A percentile compares a stretch with the other conserved stretches of the same genome.
These are phyloP conservation scores for Kodamaea hsintzibuensis DNA, from an alignment of 805 yeast species.

Conservation along the genomic window DNA sequence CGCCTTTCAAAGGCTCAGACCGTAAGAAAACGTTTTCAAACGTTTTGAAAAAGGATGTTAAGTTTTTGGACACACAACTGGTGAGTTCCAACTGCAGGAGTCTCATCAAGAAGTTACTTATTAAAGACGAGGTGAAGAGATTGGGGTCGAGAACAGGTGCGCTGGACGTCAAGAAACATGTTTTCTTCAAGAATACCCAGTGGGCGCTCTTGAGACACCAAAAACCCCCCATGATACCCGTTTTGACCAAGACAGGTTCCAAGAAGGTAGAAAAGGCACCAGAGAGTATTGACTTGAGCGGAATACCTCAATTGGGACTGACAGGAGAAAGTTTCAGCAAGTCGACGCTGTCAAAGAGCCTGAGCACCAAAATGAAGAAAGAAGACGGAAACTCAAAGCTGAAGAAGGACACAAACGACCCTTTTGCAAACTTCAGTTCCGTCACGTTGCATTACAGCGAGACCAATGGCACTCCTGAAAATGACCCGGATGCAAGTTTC, in stretches of 20 bases:
- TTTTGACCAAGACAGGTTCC: conserved; percentile 42
- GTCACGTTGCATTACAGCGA: conserved; percentile 81
- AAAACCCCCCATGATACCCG: conserved; percentile 95
- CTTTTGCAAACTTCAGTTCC: conserved; percentile 82
- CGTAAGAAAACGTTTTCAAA: conserved; percentile 89
- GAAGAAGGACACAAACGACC: conserved; percentile 53
- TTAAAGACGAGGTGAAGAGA: conserved; percentile 86
- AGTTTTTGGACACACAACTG: conserved; percentile 67
- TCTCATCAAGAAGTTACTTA: conserved; percentile 75
- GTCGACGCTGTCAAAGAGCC: background rate
- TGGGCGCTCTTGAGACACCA: conserved; percentile 95
- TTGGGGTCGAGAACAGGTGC: conserved; percentile 94
- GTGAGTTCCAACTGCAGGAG: conserved; percentile 76
- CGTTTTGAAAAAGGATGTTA: conserved; percentile 79
- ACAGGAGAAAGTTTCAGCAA: background rate
- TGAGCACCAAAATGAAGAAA: background rate
- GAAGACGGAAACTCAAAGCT: conserved; percentile 20
- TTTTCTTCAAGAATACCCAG: conserved; percentile 86
- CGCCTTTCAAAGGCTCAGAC: conserved; percentile 93
- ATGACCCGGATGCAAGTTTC: conserved; percentile 29
- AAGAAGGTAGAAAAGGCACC: conserved; percentile 13
- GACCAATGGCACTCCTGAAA: conserved; percentile 35
- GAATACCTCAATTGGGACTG: background rate
- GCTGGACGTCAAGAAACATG: conserved; percentile 87
- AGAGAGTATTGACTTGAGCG: conserved; percentile 15